A percentile compares a stretch with the other conserved stretches of the same genome.
Conservation (phyloP, 768 basidiomycete genomes). For the Rhodocollybia butyracea region DNA sequence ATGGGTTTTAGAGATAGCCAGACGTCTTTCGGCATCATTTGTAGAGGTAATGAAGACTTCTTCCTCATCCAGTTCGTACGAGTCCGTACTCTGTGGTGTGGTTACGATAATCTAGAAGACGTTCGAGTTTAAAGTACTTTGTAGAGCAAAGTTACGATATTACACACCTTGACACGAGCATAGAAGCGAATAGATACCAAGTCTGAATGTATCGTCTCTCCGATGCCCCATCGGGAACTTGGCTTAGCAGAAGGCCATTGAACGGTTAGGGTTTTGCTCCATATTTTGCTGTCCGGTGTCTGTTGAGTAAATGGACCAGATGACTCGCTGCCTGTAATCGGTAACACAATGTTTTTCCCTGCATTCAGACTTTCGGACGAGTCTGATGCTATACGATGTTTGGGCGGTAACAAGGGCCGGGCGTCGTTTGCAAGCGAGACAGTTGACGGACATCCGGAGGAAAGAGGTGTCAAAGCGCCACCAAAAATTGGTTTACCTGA, state of each 20-base stretch:
- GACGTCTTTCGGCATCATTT: constrained; percentile 64
- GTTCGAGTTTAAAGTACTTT: constrained; percentile 7
- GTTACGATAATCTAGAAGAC: constrained; percentile 42
- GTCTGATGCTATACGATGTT: constrained; percentile 30
- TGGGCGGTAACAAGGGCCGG: constrained; percentile 37
- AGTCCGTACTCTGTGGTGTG: constrained; percentile 59
- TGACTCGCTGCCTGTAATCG: constrained; percentile 58
- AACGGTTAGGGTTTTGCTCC: constrained; percentile 62
- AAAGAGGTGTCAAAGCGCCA: constrained; percentile 12
- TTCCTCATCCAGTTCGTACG: constrained; percentile 65
- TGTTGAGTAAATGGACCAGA: constrained; percentile 49
- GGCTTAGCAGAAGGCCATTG: constrained; percentile 73
- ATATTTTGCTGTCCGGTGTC: constrained; percentile 53
- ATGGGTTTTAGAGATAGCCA: constrained; percentile 58
- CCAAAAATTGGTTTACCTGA: constrained; percentile 21
- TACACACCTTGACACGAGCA: constrained; percentile 60
- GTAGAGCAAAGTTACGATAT: constrained; percentile 10
- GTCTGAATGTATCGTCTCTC: constrained; percentile 62
- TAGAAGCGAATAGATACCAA: constrained; percentile 68
- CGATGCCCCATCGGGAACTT: constrained; percentile 72
- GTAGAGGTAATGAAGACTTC: constrained; percentile 68
- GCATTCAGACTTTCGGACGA: constrained; percentile 26
- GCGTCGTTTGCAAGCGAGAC: constrained; percentile 16
- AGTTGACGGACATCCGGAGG: neutral
- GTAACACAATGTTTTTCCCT: constrained; percentile 45